Conservation (phyloP, 1,139 yeast species). For the Candida glucosophila region DNA sequence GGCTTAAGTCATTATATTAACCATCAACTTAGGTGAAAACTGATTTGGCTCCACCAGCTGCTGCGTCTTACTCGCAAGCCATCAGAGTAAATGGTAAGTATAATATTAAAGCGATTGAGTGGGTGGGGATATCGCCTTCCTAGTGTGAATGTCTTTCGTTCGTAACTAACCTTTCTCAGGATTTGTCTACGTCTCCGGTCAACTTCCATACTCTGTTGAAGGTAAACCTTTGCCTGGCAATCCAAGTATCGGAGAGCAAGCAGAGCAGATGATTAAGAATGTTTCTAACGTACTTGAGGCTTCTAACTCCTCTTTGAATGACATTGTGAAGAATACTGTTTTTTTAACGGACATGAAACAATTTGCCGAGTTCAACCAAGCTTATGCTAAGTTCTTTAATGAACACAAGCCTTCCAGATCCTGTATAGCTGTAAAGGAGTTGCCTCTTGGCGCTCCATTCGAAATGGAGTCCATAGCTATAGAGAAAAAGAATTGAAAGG, state of each 20-base stretch:
- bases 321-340: constrained; percentile 77
- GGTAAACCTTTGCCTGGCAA: constrained; percentile 71
- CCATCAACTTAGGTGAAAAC: constrained; percentile 68
- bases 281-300: constrained; percentile 70
- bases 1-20: too few species aligned
- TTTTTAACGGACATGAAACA: constrained; percentile 83
- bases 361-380: constrained; percentile 75
- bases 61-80: constrained; percentile 92
- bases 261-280: constrained; percentile 79
- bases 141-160: too few species aligned
- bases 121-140: too few species aligned
- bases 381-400: constrained; percentile 72
- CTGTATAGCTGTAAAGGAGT: constrained; percentile 82
- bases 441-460: constrained; percentile 76
- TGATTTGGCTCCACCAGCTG: constrained; percentile 85
- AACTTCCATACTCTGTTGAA: constrained; percentile 82
- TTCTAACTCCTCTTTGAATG: constrained; percentile 72
- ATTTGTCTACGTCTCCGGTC: constrained; percentile 88
- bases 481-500: constrained; percentile 31
- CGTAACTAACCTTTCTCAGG: constrained; percentile 34
- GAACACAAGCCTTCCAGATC: constrained; percentile 92
- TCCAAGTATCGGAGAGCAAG: constrained; percentile 60
- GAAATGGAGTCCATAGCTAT: constrained; percentile 76
- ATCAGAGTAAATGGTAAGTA: constrained; percentile 70
- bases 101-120: neutral